These are phyloP conservation scores for Pseudonitzschia multiseries DNA, from an alignment of 108 stramenopile genomes.

Conservation along the genomic window DNA sequence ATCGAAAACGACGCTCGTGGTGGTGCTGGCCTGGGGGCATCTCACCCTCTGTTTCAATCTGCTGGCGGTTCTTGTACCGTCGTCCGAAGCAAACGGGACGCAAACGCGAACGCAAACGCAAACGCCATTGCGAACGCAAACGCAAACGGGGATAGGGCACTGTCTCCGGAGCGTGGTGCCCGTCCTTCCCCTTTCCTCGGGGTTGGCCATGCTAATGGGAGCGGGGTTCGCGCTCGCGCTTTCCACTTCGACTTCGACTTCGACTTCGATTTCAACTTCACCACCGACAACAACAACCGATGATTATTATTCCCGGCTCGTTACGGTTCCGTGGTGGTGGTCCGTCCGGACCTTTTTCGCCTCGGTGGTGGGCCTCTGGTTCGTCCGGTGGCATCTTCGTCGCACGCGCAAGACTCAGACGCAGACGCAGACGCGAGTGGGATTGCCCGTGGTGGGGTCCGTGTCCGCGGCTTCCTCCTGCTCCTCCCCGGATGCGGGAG, in stretches of 20 bases:
- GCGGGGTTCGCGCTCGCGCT: not conserved
- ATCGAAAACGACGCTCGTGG: no score
- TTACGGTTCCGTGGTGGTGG: not conserved
- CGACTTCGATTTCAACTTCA: not conserved
- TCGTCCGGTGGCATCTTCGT: not conserved
- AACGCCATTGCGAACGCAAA: no score
- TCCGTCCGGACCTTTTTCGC: conserved; percentile 8
- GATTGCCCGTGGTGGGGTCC: not conserved
- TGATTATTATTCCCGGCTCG: no score
- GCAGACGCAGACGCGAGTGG: no score
- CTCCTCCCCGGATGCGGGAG: not conserved
- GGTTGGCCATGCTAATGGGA: conserved; percentile 19
- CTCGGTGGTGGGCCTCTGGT: conserved; percentile 8
- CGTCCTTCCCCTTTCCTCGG: conserved; percentile 11
- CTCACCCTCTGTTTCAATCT: conserved; percentile 22
- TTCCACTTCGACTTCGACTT: not conserved
- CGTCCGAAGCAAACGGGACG: no score
- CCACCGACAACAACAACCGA: no score
- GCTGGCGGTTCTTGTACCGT: not conserved
- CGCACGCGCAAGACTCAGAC: conserved; percentile 13
- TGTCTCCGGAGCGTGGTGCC: not conserved
- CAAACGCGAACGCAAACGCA: no score
- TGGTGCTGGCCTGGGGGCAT: conserved; percentile 25
- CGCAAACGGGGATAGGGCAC: no score
- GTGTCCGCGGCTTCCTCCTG: not conserved